Base-by-base conservation (phyloP, 2,329 filamentous ascomycete species). In the Fusarium secorum region DNA sequence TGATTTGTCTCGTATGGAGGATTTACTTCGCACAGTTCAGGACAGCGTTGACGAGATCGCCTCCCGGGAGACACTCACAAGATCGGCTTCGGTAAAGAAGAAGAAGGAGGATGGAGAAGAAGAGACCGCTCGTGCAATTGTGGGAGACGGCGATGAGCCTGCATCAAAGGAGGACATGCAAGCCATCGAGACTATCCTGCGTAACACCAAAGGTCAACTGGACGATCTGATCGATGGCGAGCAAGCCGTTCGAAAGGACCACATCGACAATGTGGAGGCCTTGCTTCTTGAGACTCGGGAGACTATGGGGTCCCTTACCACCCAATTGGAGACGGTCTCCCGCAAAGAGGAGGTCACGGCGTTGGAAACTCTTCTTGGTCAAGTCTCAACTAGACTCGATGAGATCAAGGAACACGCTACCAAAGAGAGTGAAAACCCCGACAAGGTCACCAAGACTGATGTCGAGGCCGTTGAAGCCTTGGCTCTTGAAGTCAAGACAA, bases 121-220 rank as follows among this genome's bases (percentile, higher is more conserved):
- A 45, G 24, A 36, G 24, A 38, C 41, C 13, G 62, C 51, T 7
- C 62, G 62, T 35, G 51, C 26, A n/a, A 64, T 65, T 18, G 60
- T 59, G 22, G 60, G 64, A 13, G 64, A 68, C 15, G 71, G 62
- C 18, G 73, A 75, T 9, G 82, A 85, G 61, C 82, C 64, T 76
- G 85, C 73, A 74, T 85, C 72, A 78, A 83, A 93, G 77, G 94
- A 97, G 72, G 95, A 98, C 74, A 93, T 95, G 0, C 90, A 95
- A 67, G 94, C 94, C 15, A 95, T 98, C 64, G 95, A 98, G 80
- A 97, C 92, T 0, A 90, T 98, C 52, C 86, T 98, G 17, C 90
- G 92, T 44, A 97, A 97, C 78, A 95, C 94, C 35, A 98, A 98
- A 79, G 90, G 91, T 9, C 93, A 93, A 49, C 84, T 98, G 14